Evolutionary conservation across 1,284 basidiomycete genomes (phyloP).

Genomic region (Mycosarcoma maydis): DNA sequence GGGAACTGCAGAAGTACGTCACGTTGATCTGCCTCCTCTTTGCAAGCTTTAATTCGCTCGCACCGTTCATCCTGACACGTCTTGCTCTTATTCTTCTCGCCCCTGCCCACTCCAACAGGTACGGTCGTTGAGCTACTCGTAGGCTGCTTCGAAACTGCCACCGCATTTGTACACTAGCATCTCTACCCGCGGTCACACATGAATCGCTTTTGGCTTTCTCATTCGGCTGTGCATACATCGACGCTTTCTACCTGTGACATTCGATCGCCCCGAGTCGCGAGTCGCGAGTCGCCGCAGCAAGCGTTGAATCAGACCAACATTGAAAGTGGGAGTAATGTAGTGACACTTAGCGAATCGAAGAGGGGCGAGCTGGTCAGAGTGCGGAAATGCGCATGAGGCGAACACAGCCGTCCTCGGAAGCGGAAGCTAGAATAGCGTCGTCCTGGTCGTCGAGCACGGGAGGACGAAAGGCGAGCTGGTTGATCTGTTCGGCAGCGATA

Average conservation of each 20-base stretch:
- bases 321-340: too few species aligned
- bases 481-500: conserved; percentile 58
- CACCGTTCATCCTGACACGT: not conserved
- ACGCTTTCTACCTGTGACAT: too few species aligned
- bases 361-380: too few species aligned
- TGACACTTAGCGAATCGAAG: too few species aligned
- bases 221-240: too few species aligned
- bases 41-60: not conserved
- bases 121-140: conserved; percentile 25
- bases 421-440: conserved; percentile 46
- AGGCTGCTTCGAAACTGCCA: not conserved
- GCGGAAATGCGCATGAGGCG: conserved; percentile 31
- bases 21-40: conserved; percentile 1
- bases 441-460: conserved; percentile 40
- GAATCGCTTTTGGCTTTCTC: conserved; percentile 2
- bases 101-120: conserved; percentile 13
- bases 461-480: conserved; percentile 55
- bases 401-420: conserved; percentile 53
- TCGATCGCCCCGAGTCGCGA: too few species aligned
- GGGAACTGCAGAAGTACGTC: conserved; percentile 89
- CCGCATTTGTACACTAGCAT: conserved; percentile 32
- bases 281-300: too few species aligned
- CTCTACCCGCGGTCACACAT: conserved; percentile 1
- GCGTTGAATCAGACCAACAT: too few species aligned
- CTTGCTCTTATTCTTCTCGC: not conserved